Percentiles rank a stretch among this genome's conserved stretches.
phyloP scores from a whole-genome alignment of 2,329 filamentous ascomycete genomes.

The Malbranchea zuffiana region DNA sequence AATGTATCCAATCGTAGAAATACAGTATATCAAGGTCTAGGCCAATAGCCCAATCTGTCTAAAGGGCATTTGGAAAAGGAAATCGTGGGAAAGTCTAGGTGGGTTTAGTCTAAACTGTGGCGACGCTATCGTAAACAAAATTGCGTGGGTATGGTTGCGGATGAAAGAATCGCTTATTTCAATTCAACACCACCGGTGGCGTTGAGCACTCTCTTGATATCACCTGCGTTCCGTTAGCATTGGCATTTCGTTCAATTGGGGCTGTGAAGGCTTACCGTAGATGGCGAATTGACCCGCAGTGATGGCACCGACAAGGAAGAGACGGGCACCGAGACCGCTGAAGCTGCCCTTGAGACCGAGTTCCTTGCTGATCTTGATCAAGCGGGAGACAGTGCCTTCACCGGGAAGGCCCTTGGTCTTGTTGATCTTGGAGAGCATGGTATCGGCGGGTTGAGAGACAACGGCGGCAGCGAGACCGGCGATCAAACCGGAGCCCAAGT shows the following conservation, averaged over 20 bases:
- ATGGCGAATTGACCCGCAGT: constrained; percentile 80
- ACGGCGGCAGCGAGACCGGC: constrained; percentile 80
- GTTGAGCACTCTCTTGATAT: constrained; percentile 57
- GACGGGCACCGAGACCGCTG: constrained; percentile 68
- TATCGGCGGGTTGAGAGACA: constrained; percentile 82
- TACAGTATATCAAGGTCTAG: constrained; percentile 2
- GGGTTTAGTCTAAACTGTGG: constrained; percentile 1
- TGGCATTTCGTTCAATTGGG: constrained; percentile 9
- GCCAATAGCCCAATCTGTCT: no score
- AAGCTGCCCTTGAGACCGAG: constrained; percentile 70
- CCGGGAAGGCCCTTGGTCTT: constrained; percentile 81
- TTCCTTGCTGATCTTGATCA: constrained; percentile 82
- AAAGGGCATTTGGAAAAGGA: no score
- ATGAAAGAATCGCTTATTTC: constrained; percentile 28
- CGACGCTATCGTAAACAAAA: constrained; percentile 1
- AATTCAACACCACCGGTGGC: constrained; percentile 70
- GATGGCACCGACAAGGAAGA: constrained; percentile 64
- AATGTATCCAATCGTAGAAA: constrained; percentile 7
- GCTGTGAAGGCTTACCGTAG: constrained; percentile 41
- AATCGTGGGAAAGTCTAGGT: constrained; percentile 1
- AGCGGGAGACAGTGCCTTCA: constrained; percentile 67
- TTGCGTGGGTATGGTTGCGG: constrained; percentile 7
- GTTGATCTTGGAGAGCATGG: constrained; percentile 94
- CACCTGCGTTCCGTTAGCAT: constrained; percentile 19
- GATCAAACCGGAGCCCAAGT: constrained; percentile 74